Base-by-base conservation (phyloP, 2,329 filamentous ascomycete species). In the Phoma herbarum region DNA sequence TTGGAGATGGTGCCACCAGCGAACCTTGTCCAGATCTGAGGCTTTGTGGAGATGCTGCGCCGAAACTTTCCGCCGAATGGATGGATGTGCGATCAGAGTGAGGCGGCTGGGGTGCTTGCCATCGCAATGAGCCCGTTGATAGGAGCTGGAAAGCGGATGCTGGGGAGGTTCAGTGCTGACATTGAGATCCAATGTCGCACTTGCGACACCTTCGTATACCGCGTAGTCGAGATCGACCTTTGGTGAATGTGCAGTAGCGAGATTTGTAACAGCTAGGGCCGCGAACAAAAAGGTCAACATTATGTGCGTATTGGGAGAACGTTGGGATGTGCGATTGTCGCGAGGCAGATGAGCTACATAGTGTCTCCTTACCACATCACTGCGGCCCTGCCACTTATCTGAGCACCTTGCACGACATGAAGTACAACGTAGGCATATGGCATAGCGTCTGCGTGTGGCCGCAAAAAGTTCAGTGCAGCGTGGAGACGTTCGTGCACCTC, bases 281-380 rank as follows among this genome's bases (percentile, higher is more conserved):
- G 31, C 16, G 2, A n/a, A 14, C n/a, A 35, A 1, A 7, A 35
- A 8, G 31, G 31, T n/a, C 16, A 35, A 35, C 31, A 35, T 35
- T 6, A n/a, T 14, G 16, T n/a, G 16, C n/a, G 4, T 35, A 7
- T 35, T 7, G 16, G 3, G 1, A n/a, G 6, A n/a, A 6, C 5
- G 16, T n/a, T 8, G 16, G 2, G 2, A 35, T 7, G 16, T 2
- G 16, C 31, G 5, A n/a, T 18, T 7, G 16, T 7, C 4, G 16
- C 6, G 16, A 16, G 5, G 31, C n/a, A 11, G 2, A 4, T 33
- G 14, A 16, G 12, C 31, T 33, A 16, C 31, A 33, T 33, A 14
- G 31, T 2, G 62, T 66, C 3, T 39, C 37, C 25, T 29, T 20
- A 26, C 37, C 11, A 11, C 23, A 10, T 29, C n/a, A 20, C 10